Evolutionary conservation across 768 basidiomycete species (phyloP).

Genomic region (Mycena belliarum): DNA sequence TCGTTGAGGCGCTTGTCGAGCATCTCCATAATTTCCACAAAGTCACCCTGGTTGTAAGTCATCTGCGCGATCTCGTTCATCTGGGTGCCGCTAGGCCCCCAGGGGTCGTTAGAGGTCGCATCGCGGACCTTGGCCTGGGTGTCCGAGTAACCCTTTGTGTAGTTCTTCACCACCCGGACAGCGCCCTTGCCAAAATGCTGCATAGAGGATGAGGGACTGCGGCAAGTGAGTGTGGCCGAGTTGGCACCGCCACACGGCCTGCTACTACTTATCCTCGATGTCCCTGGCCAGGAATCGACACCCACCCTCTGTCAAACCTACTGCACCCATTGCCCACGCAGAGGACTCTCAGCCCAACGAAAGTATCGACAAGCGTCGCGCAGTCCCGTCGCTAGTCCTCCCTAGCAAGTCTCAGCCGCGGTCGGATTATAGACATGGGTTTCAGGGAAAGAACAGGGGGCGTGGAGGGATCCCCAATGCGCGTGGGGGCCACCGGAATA

Average conservation of each 20-base stretch:
- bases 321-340: conserved; percentile 1
- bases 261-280: too few species aligned
- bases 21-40: conserved; percentile 99
- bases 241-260: too few species aligned
- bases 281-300: neutral
- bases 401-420: neutral
- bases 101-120: conserved; percentile 96
- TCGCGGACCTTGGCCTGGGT: conserved; percentile 94
- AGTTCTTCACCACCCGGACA: conserved; percentile 89
- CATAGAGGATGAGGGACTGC: conserved; percentile 36
- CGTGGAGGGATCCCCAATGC: neutral
- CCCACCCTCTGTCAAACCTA: neutral
- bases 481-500: neutral
- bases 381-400: conserved; percentile 4
- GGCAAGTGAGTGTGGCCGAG: neutral
- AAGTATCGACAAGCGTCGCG: conserved; percentile 14
- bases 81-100: conserved; percentile 96
- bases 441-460: neutral
- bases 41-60: conserved; percentile 98
- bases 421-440: neutral
- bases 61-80: conserved; percentile 99
- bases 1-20: conserved; percentile 97
- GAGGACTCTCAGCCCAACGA: conserved; percentile 26
- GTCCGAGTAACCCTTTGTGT: conserved; percentile 95
- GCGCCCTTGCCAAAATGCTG: conserved; percentile 85